Evolutionary conservation across 352 stramenopile species (phyloP), one percentile per base, ranked within the genome.

Genomic region (Aphanomyces invadans): DNA sequence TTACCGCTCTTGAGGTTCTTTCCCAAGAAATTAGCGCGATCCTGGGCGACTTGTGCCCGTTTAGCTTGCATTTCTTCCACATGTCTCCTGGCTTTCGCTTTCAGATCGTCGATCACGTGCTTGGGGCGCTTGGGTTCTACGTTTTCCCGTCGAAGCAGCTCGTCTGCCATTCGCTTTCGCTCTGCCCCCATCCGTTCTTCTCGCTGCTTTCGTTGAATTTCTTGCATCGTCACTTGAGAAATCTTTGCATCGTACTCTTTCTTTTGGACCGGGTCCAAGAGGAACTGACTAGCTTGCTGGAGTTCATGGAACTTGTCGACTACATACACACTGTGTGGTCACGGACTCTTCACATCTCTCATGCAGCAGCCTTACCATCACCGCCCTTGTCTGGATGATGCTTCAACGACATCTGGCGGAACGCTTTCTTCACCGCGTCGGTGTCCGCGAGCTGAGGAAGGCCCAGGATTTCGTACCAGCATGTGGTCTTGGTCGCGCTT

Each of bases 251-350:
- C 84, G 70, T 93, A 93, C n/a, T 74, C 67, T 44, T 85, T 78
- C 56, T 93, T 93, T 69, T 89, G 78, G 62, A 86, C 86, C 3
- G 84, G 79, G 51, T 93, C 82, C 64, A 91, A 69, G 38, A 93
- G 70, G 51, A 86, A 73, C 57, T 93, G 82, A 38, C 82, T 80
- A 46, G 84, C 80, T 71, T 88, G 74, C 25, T 87, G 88, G 52
- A 93, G 74, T 71, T 93, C 83, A 31, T 88, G 68, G 52, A 93
- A 93, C 68, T 90, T 91, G 53, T 87, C 79, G 31, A 89, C 84
- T 92, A 62, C 28, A 29, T 21, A 25, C n/a, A 54, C n/a, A 54
- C 21, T n/a, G n/a, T 48, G 39, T n/a, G n/a, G n/a, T n/a, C n/a
- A n/a, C n/a, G n/a, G 39, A 48, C 17, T 48, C 39, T n/a, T 48